Conservation (phyloP, 2,329 filamentous ascomycete species). For the Aspergillus candidus region DNA sequence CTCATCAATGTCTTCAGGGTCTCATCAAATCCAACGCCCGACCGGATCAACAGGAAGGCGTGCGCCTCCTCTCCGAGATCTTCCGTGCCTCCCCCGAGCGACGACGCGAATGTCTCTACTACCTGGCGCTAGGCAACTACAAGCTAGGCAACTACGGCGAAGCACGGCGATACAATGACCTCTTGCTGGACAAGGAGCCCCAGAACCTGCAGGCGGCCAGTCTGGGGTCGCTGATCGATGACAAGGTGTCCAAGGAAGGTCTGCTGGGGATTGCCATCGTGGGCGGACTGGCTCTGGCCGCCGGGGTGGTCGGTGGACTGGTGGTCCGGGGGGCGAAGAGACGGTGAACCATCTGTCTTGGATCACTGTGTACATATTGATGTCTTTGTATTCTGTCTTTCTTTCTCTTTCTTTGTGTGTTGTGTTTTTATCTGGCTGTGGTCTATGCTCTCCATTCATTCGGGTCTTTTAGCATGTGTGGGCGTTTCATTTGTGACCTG, state of each 20-base stretch:
- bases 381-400: slow-evolving; percentile 7
- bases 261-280: slow-evolving; percentile 92
- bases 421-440: neutral
- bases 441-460: no score
- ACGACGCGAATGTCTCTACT: slow-evolving; percentile 95
- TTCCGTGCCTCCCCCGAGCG: slow-evolving; percentile 90
- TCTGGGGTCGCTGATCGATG: slow-evolving; percentile 81
- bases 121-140: slow-evolving; percentile 94
- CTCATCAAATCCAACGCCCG: slow-evolving; percentile 87
- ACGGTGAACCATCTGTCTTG: slow-evolving; percentile 35
- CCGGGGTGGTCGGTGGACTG: slow-evolving; percentile 85
- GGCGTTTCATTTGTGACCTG: no score
- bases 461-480: no score
- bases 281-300: slow-evolving; percentile 84
- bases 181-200: slow-evolving; percentile 83
- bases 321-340: slow-evolving; percentile 69
- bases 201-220: slow-evolving; percentile 86
- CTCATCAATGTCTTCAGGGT: slow-evolving; percentile 51
- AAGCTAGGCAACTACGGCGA: slow-evolving; percentile 97
- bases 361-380: neutral
- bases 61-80: slow-evolving; percentile 90
- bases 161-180: slow-evolving; percentile 88
- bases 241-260: slow-evolving; percentile 92
- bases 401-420: neutral
- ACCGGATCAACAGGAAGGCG: slow-evolving; percentile 85